phyloP scores from a whole-genome alignment of 2,329 filamentous ascomycete species.

The Pseudogymnoascus sp. region DNA sequence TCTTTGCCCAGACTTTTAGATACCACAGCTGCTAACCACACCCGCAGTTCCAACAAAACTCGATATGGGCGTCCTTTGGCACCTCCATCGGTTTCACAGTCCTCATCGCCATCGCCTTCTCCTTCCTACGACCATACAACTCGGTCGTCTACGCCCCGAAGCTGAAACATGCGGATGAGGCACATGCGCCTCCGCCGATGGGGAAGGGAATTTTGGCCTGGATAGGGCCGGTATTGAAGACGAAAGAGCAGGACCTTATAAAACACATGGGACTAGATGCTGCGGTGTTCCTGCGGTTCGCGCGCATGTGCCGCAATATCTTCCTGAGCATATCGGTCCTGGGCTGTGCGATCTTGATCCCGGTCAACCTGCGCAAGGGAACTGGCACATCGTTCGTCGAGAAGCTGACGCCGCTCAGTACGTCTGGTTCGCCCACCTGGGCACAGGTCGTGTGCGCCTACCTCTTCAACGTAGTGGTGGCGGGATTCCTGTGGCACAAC shows the following conservation, averaged over 20 bases:
- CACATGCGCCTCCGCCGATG: conserved; percentile 78
- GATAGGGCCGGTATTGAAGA: conserved; percentile 69
- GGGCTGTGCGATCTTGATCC: conserved; percentile 70
- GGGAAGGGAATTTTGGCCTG: conserved; percentile 84
- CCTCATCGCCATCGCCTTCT: conserved; percentile 73
- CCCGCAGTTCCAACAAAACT: conserved; percentile 34
- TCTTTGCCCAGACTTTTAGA: background rate
- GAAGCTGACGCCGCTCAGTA: conserved; percentile 51
- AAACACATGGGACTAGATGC: conserved; percentile 87
- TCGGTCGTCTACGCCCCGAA: conserved; percentile 90
- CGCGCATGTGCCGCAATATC: conserved; percentile 86
- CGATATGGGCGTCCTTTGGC: conserved; percentile 70
- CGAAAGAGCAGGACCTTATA: conserved; percentile 68
- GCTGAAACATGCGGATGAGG: conserved; percentile 83
- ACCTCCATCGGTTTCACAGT: conserved; percentile 70
- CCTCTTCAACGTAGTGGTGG: conserved; percentile 65
- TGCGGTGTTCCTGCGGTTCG: conserved; percentile 79
- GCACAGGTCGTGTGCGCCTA: conserved; percentile 51
- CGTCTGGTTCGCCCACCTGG: conserved; percentile 48
- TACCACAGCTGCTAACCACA: conserved; percentile 12
- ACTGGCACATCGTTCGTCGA: conserved; percentile 33
- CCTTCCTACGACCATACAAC: conserved; percentile 82
- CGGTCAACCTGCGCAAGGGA: conserved; percentile 59
- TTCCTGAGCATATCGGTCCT: conserved; percentile 66
- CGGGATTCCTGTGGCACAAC: conserved; percentile 81